Evolutionary conservation across 2,329 filamentous ascomycete genomes (phyloP).

Genomic region (Penicillium sp.): DNA sequence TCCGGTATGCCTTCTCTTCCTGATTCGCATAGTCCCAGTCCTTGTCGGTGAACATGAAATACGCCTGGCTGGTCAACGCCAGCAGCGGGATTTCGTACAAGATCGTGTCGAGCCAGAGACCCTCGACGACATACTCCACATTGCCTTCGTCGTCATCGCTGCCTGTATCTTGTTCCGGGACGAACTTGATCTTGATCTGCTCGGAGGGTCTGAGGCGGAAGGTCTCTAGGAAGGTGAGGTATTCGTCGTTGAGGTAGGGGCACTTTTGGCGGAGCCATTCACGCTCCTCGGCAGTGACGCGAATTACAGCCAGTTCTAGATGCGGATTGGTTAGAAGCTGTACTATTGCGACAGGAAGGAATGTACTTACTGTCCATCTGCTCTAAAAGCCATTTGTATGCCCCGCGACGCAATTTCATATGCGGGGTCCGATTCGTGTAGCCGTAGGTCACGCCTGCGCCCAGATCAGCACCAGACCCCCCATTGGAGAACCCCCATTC

Average conservation of each 20-base stretch:
- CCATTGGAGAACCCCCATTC: background rate
- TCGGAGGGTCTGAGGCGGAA: conserved; percentile 79
- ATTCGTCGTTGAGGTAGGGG: conserved; percentile 72
- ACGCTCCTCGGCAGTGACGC: conserved; percentile 74
- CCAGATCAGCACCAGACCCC: background rate
- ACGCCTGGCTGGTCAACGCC: conserved; percentile 88
- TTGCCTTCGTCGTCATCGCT: conserved; percentile 68
- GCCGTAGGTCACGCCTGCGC: conserved; percentile 74
- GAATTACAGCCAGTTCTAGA: conserved; percentile 76
- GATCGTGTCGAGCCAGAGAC: conserved; percentile 90
- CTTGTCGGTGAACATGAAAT: conserved; percentile 92
- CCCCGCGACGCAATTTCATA: conserved; percentile 81
- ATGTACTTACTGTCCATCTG: conserved; percentile 70
- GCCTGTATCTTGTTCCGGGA: conserved; percentile 53
- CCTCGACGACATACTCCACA: conserved; percentile 71
- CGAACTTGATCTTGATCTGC: conserved; percentile 71
- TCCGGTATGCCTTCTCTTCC: conserved; percentile 77
- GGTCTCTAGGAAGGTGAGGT: conserved; percentile 75
- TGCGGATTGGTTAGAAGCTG: background rate
- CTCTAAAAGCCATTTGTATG: conserved; percentile 78
- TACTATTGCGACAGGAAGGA: background rate
- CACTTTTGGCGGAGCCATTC: conserved; percentile 75
- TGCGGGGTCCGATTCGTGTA: conserved; percentile 95
- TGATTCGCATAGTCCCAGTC: conserved; percentile 90
- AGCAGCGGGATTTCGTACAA: conserved; percentile 96